A percentile compares a stretch with the other conserved stretches of the same genome.
These are phyloP conservation scores for Saccharomyces hybrid DNA, from an alignment of 1,139 yeast species.

Conservation along the genomic window DNA sequence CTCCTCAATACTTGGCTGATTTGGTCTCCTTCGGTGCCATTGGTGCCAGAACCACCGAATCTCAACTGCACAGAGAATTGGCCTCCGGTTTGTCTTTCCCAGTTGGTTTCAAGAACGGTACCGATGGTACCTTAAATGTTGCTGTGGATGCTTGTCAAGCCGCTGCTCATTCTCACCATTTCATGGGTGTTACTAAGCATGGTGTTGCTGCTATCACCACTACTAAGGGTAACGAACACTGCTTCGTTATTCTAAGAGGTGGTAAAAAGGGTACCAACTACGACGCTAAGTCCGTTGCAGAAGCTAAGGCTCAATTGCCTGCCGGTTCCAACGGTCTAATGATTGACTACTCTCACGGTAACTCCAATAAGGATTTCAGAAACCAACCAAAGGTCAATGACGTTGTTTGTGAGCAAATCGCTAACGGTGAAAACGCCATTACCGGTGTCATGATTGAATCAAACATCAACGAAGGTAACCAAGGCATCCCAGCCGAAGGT, in stretches of 20 bases:
- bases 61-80: slow-evolving; percentile 93
- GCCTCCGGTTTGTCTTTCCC: slow-evolving; percentile 98
- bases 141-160: slow-evolving; percentile 94
- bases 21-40: slow-evolving; percentile 91
- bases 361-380: slow-evolving; percentile 86
- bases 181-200: slow-evolving; percentile 93
- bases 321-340: slow-evolving; percentile 47
- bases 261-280: slow-evolving; percentile 92
- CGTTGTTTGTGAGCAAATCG: slow-evolving; percentile 73
- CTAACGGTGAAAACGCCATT: slow-evolving; percentile 68
- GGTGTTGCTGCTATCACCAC: slow-evolving; percentile 95
- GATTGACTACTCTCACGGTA: slow-evolving; percentile 98
- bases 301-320: slow-evolving; percentile 59
- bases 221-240: slow-evolving; percentile 86
- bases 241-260: slow-evolving; percentile 89
- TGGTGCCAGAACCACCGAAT: slow-evolving; percentile 98
- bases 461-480: slow-evolving; percentile 87
- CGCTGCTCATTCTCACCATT: slow-evolving; percentile 88
- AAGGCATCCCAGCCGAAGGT: slow-evolving; percentile 70
- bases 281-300: slow-evolving; percentile 69
- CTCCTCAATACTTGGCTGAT: slow-evolving; percentile 95
- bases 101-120: slow-evolving; percentile 96
- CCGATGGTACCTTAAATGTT: slow-evolving; percentile 90
- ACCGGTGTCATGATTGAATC: slow-evolving; percentile 97
- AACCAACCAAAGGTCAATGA: slow-evolving; percentile 87